Evolutionary conservation across 148 eudicot species (phyloP), one percentile per base, ranked within the genome.

Genomic region (Rhododendron vialii): DNA sequence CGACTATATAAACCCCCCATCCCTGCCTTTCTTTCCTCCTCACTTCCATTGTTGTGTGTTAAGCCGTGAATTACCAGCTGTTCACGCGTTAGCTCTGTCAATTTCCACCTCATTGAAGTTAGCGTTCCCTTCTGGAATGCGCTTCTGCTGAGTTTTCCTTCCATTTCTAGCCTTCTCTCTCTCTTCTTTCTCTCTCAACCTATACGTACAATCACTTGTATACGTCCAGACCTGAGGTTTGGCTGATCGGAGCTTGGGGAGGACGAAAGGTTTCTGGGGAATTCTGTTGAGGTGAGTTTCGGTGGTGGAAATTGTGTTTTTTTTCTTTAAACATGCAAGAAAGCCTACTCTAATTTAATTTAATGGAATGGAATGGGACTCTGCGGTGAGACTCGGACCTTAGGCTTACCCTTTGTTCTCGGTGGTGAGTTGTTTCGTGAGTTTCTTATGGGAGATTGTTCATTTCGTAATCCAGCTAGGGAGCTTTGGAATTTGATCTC

Each of bases 1-100:
- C 73, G 17, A 43, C 50, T 88, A 90, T 90, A 76, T 84, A 90
- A 88, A 78, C 87, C 85, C 85, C 80, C 15, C 45, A 41, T 28
- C 15, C 20, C 1, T 24, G 18, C 79, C 57, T 4, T 55, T n/a
- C 36, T 43, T 28, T 5, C 12, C 0, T 26, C 43, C 28, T 17
- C 55, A 20, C 61, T 26, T 35, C 38, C 20, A 14, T 59, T 1
- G 6, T 48, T 0, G 11, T 11, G 30, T 10, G 7, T 5, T 3
- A 30, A 14, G 1, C 2, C 38, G 13, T 24, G 43, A 2, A 26
- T 33, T 55, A 5, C 61, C 2, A 59, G 78, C 74, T 83, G 85
- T 87, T 80, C 5, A 12, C 59, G n/a, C 45, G 41, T 2, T 15
- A 43, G 24, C 41, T 24, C 36, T 41, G 5, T 24, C 9, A n/a